Evolutionary conservation across 2,329 filamentous ascomycete species (phyloP), one percentile per base, ranked within the genome.

Genomic region (Pseudocercospora musae): DNA sequence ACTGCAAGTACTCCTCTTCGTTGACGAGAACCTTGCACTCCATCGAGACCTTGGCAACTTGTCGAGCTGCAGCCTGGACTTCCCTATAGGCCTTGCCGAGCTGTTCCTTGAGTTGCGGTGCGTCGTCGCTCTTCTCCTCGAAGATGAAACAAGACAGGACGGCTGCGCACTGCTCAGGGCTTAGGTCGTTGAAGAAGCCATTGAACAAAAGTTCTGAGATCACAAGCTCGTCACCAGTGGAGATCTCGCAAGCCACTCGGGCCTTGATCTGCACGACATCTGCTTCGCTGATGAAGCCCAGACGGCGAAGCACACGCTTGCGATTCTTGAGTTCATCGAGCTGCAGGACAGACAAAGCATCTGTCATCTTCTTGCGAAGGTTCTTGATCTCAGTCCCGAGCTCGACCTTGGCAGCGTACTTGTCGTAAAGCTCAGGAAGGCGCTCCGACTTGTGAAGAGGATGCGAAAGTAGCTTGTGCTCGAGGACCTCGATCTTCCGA

Each of bases 221-320:
- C 67, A 99, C 87, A 46, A 99, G 82, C 76, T 99, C 96, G 73
- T 99, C 95, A 37, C 94, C 95, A 0, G 94, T 96, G 66, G 92
- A 96, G 68, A 99, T 98, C 79, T 99, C 94, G 78, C 95, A 99
- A 1, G 95, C 95, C 2, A 98, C 96, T 60, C 96, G 91, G 10
- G 94, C 95, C 80, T 99, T 99, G 72, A 98, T 85, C 79, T 98
- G 90, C 8, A 99, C 93, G 1, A 99, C 93, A 75, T 98, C 95
- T 57, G 87, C 85, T 63, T 98, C 95, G 75, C 96, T 96, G 78
- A 97, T 96, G 78, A 99, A 99, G 4, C 91, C 92, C 10, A 99
- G 85, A 58, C 95, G 91, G 52, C 96, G 91, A 29, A 99, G 84
- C 4, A 99, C 95, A 69, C 95, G 89, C 81, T 97, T 99, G 65